These are phyloP conservation scores for Wickerhamiella occidentalis DNA, from an alignment of 805 yeast species.

Conservation along the genomic window DNA sequence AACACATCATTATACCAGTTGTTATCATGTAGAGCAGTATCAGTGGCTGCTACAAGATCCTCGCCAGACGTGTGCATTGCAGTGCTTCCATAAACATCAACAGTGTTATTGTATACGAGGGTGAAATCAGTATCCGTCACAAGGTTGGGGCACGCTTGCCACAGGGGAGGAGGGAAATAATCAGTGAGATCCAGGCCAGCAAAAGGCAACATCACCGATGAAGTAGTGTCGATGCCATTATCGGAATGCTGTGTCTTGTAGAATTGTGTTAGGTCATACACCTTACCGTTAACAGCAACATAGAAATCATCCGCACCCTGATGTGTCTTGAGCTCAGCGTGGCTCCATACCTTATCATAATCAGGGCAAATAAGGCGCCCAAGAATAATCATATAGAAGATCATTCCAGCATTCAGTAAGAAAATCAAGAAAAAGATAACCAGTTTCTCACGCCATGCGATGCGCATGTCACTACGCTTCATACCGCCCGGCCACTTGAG, in stretches of 20 bases:
- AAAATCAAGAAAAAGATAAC: constrained; percentile 29
- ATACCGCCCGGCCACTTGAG: constrained; percentile 29
- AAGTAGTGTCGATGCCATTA: constrained; percentile 26
- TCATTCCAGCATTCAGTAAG: constrained; percentile 29
- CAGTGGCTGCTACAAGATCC: constrained; percentile 20
- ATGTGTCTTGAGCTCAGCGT: constrained; percentile 27
- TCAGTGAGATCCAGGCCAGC: constrained; percentile 32
- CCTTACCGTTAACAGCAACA: constrained; percentile 31
- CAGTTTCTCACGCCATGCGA: constrained; percentile 35
- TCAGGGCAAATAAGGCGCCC: constrained; percentile 32
- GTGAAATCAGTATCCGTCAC: constrained; percentile 26
- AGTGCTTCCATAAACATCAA: constrained; percentile 18
- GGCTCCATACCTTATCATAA: constrained; percentile 33
- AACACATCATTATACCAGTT: constrained; percentile 30
- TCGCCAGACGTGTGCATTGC: constrained; percentile 29
- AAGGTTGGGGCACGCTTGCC: constrained; percentile 31
- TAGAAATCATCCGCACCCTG: constrained; percentile 29
- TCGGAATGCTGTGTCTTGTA: constrained; percentile 33
- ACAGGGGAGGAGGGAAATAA: constrained; percentile 33
- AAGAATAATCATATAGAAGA: constrained; percentile 34
- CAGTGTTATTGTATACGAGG: constrained; percentile 26
- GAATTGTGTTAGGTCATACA: constrained; percentile 32
- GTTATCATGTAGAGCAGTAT: constrained; percentile 27
- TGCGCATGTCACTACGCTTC: constrained; percentile 32
- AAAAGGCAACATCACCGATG: constrained; percentile 27